These are phyloP conservation scores for Chromosphaera perkinsii DNA, from an alignment of 208 protist genomes.

Conservation along the genomic window DNA sequence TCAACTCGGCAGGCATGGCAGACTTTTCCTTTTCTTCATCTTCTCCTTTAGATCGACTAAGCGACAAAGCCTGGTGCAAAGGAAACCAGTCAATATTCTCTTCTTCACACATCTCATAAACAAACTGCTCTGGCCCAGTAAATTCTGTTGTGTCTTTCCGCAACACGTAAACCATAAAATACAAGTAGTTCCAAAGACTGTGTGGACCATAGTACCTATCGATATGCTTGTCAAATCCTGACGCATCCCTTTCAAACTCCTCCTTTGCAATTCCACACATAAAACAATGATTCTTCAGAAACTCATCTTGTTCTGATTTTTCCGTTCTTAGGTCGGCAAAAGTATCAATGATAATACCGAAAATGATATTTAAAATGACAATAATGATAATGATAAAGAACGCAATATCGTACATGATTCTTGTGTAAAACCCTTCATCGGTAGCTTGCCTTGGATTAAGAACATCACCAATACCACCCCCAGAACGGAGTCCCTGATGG, in stretches of 20 bases:
- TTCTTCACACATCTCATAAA: conserved; percentile 39
- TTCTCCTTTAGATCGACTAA: too few relatives aligned
- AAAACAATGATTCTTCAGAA: conserved; percentile 66
- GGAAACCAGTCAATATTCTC: too few relatives aligned
- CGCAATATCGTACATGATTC: conserved; percentile 66
- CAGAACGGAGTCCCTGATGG: conserved; percentile 30
- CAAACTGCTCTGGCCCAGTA: conserved; percentile 57
- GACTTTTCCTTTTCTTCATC: too few relatives aligned
- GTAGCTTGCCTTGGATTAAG: neutral
- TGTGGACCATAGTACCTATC: conserved; percentile 67
- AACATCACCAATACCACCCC: conserved; percentile 47
- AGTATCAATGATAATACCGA: conserved; percentile 79
- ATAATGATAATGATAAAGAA: conserved; percentile 82
- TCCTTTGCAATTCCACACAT: conserved; percentile 76
- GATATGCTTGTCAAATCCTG: conserved; percentile 26
- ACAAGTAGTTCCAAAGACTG: conserved; percentile 88
- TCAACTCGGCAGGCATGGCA: too few relatives aligned
- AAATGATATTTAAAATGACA: conserved; percentile 82
- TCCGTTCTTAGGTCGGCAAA: conserved; percentile 24
- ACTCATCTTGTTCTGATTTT: conserved; percentile 6
- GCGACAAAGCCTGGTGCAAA: too few relatives aligned
- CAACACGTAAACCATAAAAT: conserved; percentile 61
- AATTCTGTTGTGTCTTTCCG: conserved; percentile 40
- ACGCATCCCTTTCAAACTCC: conserved; percentile 60
- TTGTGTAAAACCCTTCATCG: conserved; percentile 16